phyloP scores from a whole-genome alignment of 495 filamentous ascomycete genomes.

The Bathelium albidoporum region DNA sequence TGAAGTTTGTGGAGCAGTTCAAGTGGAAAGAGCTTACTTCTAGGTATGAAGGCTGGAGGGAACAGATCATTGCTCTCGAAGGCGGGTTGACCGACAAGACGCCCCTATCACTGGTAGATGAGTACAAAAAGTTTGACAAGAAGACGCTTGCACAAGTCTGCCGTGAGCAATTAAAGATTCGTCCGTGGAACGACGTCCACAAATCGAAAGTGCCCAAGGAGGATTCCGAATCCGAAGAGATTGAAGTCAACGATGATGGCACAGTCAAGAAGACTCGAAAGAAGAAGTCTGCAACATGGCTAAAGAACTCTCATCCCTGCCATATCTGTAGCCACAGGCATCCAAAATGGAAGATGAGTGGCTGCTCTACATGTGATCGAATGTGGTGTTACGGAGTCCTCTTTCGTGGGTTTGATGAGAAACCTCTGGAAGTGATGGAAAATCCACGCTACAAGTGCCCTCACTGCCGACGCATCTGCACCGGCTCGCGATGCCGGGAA shows the following conservation, averaged over 20 bases:
- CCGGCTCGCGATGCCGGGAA: slow-evolving; percentile 63
- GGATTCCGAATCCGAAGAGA: slow-evolving; percentile 30
- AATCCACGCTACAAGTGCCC: slow-evolving; percentile 76
- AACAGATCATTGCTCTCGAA: slow-evolving; percentile 58
- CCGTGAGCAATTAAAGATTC: slow-evolving; percentile 66
- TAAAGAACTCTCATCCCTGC: slow-evolving; percentile 44
- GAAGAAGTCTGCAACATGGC: slow-evolving; percentile 38
- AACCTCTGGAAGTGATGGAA: slow-evolving; percentile 70
- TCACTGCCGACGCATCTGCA: slow-evolving; percentile 72
- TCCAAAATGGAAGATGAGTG: slow-evolving; percentile 66
- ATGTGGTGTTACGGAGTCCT: slow-evolving; percentile 83
- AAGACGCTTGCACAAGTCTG: slow-evolving; percentile 82
- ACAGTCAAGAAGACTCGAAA: slow-evolving; percentile 38
- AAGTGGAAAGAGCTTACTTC: slow-evolving; percentile 63
- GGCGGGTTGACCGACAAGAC: slow-evolving; percentile 49
- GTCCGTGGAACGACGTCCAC: slow-evolving; percentile 55
- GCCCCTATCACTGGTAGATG: slow-evolving; percentile 53
- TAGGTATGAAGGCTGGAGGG: slow-evolving; percentile 75
- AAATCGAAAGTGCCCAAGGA: slow-evolving; percentile 28
- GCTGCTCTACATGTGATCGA: slow-evolving; percentile 61
- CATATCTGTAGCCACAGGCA: slow-evolving; percentile 74
- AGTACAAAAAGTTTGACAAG: slow-evolving; percentile 49
- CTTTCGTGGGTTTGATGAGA: slow-evolving; percentile 78
- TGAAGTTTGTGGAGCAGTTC: slow-evolving; percentile 91
- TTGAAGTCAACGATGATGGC: slow-evolving; percentile 32